phyloP scores from a whole-genome alignment of 768 basidiomycete species.

The Pisolithus sp. region DNA sequence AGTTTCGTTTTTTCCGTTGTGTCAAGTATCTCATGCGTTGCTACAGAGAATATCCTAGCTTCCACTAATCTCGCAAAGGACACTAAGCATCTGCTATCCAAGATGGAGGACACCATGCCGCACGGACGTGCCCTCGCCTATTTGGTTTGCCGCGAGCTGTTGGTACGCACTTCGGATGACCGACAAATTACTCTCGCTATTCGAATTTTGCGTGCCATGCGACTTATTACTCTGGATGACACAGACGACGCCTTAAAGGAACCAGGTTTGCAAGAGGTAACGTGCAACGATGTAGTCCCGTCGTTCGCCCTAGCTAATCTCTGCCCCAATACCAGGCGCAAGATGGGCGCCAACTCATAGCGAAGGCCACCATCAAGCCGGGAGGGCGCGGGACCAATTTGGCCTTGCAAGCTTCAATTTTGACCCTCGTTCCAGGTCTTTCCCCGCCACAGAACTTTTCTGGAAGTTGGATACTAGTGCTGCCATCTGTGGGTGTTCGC shows the following conservation, averaged over 20 bases:
- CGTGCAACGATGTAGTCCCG: constrained; percentile 3
- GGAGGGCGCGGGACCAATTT: constrained; percentile 48
- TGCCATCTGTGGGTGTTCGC: constrained; percentile 27
- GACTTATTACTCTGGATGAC: constrained; percentile 38
- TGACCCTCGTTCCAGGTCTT: constrained; percentile 47
- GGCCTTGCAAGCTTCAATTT: constrained; percentile 52
- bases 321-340: constrained; percentile 32
- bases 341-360: constrained; percentile 39
- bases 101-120: constrained; percentile 42
- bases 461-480: constrained; percentile 43
- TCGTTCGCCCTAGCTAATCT: background rate
- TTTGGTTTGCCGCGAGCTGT: constrained; percentile 56
- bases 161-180: constrained; percentile 50
- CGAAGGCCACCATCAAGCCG: constrained; percentile 51
- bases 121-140: constrained; percentile 54
- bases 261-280: constrained; percentile 23
- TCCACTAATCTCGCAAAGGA: constrained; percentile 41
- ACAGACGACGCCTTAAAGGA: constrained; percentile 27
- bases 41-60: constrained; percentile 56
- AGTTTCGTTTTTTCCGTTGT: constrained; percentile 5
- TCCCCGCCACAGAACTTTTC: constrained; percentile 33
- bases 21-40: background rate
- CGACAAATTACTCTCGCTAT: constrained; percentile 52
- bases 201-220: constrained; percentile 41
- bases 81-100: constrained; percentile 44